A percentile compares a stretch with the other conserved stretches of the same genome.
These are phyloP conservation scores for Fereydounia khargensis DNA, from an alignment of 1,284 basidiomycete genomes.

Conservation along the genomic window DNA sequence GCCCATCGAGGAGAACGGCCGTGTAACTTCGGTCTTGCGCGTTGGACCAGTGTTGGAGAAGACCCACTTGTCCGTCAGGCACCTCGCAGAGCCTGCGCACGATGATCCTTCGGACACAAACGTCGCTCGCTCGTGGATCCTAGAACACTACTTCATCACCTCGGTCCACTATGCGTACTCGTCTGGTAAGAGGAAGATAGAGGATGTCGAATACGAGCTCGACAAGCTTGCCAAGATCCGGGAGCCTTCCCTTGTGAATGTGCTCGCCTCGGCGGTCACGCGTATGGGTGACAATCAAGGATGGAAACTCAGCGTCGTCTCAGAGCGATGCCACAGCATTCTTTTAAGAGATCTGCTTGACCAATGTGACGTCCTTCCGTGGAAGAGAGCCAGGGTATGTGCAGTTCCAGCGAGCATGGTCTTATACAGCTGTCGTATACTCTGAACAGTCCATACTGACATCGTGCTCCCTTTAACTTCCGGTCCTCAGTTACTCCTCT, in stretches of 20 bases:
- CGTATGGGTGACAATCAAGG: conserved; percentile 19
- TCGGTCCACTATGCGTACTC: conserved; percentile 40
- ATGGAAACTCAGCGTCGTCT: conserved; percentile 41
- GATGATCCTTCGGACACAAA: conserved; percentile 23
- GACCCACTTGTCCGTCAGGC: conserved; percentile 20
- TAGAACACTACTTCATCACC: conserved; percentile 44
- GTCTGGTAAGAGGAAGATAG: conserved; percentile 45
- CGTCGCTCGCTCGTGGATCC: conserved; percentile 28
- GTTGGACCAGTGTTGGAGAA: conserved; percentile 40
- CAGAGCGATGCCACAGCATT: conserved; percentile 20
- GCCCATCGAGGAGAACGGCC: conserved; percentile 35
- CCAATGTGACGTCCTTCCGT: conserved; percentile 39
- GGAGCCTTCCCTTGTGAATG: conserved; percentile 32
- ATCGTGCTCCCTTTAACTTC: too few species aligned
- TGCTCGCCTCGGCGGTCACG: conserved; percentile 42
- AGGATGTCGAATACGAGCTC: conserved; percentile 51
- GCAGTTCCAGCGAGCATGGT: too few species aligned
- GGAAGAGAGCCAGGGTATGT: conserved; percentile 39
- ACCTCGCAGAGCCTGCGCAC: conserved; percentile 28
- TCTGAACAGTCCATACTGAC: too few species aligned
- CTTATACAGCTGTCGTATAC: too few species aligned
- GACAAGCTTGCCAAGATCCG: conserved; percentile 34
- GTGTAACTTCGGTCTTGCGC: conserved; percentile 23
- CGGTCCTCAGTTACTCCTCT: too few species aligned
- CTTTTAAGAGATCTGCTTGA: conserved; percentile 29